Evolutionary conservation across 1,284 basidiomycete species (phyloP).

Genomic region (Cerrena zonata): DNA sequence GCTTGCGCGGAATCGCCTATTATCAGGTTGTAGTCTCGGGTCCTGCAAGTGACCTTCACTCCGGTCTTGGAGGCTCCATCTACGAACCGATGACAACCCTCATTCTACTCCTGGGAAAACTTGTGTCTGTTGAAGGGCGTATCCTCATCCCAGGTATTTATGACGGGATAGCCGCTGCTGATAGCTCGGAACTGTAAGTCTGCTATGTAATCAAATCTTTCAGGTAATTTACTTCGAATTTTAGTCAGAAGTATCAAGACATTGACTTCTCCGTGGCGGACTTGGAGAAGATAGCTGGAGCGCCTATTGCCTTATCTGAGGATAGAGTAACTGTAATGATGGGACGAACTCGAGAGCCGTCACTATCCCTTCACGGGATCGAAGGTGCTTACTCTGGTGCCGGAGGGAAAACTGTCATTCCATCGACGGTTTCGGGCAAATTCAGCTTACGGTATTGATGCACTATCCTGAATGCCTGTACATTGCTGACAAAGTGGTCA

Average conservation of each 20-base stretch:
- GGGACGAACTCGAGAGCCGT: conserved; percentile 85
- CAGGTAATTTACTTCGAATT: neutral
- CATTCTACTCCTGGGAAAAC: conserved; percentile 74
- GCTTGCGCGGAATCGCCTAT: conserved; percentile 84
- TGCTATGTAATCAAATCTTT: no score
- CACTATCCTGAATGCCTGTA: neutral
- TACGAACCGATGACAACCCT: conserved; percentile 88
- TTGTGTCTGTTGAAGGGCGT: conserved; percentile 77
- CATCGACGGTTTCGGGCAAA: conserved; percentile 83
- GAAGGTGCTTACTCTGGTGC: conserved; percentile 91
- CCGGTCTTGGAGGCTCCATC: conserved; percentile 80
- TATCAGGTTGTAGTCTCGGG: conserved; percentile 83
- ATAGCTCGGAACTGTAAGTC: conserved; percentile 68
- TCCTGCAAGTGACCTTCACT: conserved; percentile 87
- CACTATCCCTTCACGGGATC: conserved; percentile 91
- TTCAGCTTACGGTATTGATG: conserved; percentile 77
- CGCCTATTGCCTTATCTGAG: conserved; percentile 66
- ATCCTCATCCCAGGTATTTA: conserved; percentile 91
- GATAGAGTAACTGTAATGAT: conserved; percentile 85
- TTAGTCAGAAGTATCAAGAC: conserved; percentile 45
- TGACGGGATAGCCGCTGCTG: conserved; percentile 77
- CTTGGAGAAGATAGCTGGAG: conserved; percentile 78
- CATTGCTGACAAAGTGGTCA: conserved; percentile 18
- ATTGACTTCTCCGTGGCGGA: conserved; percentile 76
- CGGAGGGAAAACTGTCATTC: conserved; percentile 94